Base-by-base conservation (phyloP, 2,329 filamentous ascomycete genomes). In the Colletotrichum sp. region DNA sequence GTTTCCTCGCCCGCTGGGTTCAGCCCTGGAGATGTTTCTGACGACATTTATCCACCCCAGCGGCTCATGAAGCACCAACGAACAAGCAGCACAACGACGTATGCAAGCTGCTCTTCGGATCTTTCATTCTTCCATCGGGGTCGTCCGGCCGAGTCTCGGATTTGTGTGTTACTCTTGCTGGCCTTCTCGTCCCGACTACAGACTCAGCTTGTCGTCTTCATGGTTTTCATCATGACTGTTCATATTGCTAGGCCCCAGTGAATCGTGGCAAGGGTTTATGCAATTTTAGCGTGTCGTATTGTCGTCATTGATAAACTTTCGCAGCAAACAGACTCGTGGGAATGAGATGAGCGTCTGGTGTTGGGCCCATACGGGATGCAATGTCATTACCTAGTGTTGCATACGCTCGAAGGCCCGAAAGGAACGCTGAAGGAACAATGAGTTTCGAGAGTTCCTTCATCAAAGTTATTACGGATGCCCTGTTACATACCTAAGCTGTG, bases 21-120 rank as follows among this genome's bases (percentile, higher is more conserved):
- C 55, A 60, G 55, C 66, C 48, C 66, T 69, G 66, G 30, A 60
- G 32, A 43, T 43, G 32, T 28, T 58, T 67, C 65, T 28, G 55
- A 60, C 34, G 32, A 43, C 52, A 43, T 52, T 60, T 38, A 24
- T 34, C 32, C 21, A 38, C 18, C 30, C 5, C 34, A 38, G 30
- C 52, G 52, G 52, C 32, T 55, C 52, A 15, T 43, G 13, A 58
- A 58, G 65, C 26, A 58, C 28, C 65, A 58, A 67, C 65, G 28
- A 18, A 52, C 21, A 64, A 52, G n/a, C n/a, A 24, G 43, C 43
- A 52, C 43, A 21, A 48, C 10, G 21, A 13, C 2, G 6, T 21
- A 21, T 13, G 43, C 43, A 52, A 52, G 43, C n/a, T 5, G 43
- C 43, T 21, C n/a, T 52, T 52, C 43, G 43, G 43, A 24, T 13